Percentiles rank a stretch among this genome's conserved stretches.
Conservation (phyloP, 2,329 filamentous ascomycete species). For the Colletotrichum kahawae region DNA sequence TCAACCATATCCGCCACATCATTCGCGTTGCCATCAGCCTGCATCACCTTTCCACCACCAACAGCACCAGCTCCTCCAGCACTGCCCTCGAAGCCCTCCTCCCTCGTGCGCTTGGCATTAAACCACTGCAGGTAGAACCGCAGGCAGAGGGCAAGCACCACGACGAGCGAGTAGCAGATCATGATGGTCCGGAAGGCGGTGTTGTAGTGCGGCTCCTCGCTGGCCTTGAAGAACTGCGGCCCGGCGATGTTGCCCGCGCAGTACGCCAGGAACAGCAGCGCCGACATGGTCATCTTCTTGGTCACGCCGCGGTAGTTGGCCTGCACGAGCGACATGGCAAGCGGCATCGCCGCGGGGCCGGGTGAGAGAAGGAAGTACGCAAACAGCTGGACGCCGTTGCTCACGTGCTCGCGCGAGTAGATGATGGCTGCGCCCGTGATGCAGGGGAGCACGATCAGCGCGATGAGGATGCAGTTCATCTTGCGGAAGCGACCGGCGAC, state of each 20-base stretch:
- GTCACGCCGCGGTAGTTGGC: constrained; percentile 62
- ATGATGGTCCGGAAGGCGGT: constrained; percentile 62
- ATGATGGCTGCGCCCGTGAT: constrained; percentile 59
- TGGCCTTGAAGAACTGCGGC: constrained; percentile 57
- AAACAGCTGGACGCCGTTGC: constrained; percentile 53
- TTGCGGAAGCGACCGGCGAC: constrained; percentile 56
- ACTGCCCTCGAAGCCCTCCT: constrained; percentile 51
- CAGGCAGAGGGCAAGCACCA: constrained; percentile 47
- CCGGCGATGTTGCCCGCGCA: constrained; percentile 62
- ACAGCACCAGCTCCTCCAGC: constrained; percentile 45
- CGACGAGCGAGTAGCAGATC: constrained; percentile 58
- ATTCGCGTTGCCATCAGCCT: constrained; percentile 24
- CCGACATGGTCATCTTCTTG: constrained; percentile 65
- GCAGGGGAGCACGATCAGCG: constrained; percentile 53
- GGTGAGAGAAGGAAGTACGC: constrained; percentile 63
- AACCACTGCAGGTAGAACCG: constrained; percentile 51
- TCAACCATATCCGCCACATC: constrained; percentile 35
- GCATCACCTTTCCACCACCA: constrained; percentile 39
- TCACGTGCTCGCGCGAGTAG: constrained; percentile 46
- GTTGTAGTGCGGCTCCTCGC: constrained; percentile 55
- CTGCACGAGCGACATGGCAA: constrained; percentile 60
- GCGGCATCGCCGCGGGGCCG: constrained; percentile 58
- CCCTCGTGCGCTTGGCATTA: constrained; percentile 45
- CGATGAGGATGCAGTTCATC: constrained; percentile 56
- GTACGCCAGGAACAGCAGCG: constrained; percentile 59